These are phyloP conservation scores for Cryphonectria naterciae DNA, from an alignment of 2,329 filamentous ascomycete species.

Conservation along the genomic window DNA sequence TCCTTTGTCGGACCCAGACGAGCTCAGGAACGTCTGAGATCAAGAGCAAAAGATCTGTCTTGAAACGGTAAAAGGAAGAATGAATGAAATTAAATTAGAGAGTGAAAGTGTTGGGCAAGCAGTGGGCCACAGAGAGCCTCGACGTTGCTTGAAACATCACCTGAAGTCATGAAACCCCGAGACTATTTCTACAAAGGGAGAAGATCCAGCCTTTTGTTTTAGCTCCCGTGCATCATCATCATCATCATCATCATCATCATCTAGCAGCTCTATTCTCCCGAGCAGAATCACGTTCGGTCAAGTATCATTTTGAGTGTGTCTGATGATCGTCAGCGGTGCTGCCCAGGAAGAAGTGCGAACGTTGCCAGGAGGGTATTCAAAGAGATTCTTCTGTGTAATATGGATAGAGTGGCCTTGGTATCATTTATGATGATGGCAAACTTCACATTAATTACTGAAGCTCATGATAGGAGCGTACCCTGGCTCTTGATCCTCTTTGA, in stretches of 20 bases:
- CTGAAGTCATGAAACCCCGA: constrained; percentile 2
- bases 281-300: neutral
- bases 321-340: neutral
- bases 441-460: no score
- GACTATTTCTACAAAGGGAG: neutral
- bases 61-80: neutral
- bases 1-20: neutral
- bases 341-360: neutral
- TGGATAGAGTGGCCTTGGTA: no score
- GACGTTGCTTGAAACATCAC: neutral
- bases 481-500: no score
- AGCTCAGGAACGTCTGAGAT: neutral
- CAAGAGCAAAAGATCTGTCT: neutral
- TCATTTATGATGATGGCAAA: no score
- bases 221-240: neutral
- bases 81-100: no score
- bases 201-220: neutral
- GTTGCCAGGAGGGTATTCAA: no score
- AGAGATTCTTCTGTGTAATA: no score
- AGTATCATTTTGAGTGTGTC: neutral
- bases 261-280: neutral
- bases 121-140: neutral
- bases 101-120: neutral
- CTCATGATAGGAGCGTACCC: no score
- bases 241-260: no score